Evolutionary conservation across 345 rosid genomes (phyloP), one percentile per base, ranked within the genome.

Genomic region (Hibiscus syriacus): DNA sequence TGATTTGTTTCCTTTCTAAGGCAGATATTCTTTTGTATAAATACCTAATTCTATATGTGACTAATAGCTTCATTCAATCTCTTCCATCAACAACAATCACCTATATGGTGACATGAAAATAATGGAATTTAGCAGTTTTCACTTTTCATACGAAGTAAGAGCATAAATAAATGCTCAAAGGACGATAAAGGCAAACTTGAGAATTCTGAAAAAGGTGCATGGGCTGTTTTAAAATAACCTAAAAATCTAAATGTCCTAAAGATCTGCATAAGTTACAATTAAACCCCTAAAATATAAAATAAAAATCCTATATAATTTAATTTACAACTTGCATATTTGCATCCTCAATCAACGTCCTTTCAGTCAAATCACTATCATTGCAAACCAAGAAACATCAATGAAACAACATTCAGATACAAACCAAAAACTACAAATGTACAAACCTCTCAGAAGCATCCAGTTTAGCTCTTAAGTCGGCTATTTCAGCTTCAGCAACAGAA

Each of bases 401-500:
- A 32, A 32, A 32, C 36, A 32, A 5, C 6, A 32, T 32, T 32
- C 22, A 38, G 4, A 61, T 38, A 38, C 1, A 26, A 22, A 43
- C 13, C 25, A 2, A 20, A 67, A 67, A 67, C 20, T 32, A n/a
- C 53, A 20, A 46, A 49, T 59, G 55, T 74, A 73, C 76, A 48
- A 78, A 94, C 97, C 92, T 86, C 75, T 87, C 88, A 53, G 92
- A 86, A 70, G 75, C 69, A 80, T 87, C 95, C 69, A 94, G 66
- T 71, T 87, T 84, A 70, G 80, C 82, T 85, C 91, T 82, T 77
- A 91, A 66, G 75, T 84, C 91, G 66, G 82, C 79, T 76, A 89
- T 89, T 85, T 94, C 96, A 75, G 89, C 90, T 84, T 89, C 87
- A 36, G 96, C 87, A 67, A 75, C 81, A 67, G 83, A 80, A 79